Evolutionary conservation across 2,329 filamentous ascomycete species (phyloP).

Genomic region (Alternaria gaisen): DNA sequence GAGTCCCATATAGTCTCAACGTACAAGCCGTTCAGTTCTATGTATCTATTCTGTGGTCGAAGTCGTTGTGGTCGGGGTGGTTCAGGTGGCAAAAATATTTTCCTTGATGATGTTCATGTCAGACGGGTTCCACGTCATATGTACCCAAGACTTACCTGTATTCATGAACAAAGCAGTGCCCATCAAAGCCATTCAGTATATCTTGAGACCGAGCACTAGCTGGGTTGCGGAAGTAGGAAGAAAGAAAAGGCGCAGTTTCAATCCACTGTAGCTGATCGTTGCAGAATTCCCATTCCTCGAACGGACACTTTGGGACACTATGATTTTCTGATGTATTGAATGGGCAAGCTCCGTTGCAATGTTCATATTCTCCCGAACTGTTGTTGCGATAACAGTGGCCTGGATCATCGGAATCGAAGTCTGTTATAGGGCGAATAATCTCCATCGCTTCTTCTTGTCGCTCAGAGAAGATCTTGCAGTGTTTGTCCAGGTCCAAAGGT

Average conservation of each 20-base stretch:
- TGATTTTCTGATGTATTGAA: accelerated
- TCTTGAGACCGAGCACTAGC: neutral
- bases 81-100: neutral
- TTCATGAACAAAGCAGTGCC: neutral
- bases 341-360: neutral
- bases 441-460: neutral
- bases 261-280: neutral
- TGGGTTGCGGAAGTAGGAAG: neutral
- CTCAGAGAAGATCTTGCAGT: neutral
- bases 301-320: neutral
- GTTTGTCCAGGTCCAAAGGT: neutral
- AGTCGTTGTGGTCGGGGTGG: neutral
- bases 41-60: neutral
- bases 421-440: neutral
- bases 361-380: neutral
- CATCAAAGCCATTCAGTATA: neutral
- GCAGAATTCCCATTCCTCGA: neutral
- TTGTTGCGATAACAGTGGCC: neutral
- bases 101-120: neutral
- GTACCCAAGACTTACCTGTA: neutral
- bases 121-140: neutral
- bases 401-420: neutral
- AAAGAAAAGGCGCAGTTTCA: neutral
- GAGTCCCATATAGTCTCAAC: neutral
- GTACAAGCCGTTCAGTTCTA: neutral